These are phyloP conservation scores for Botrytis tulipae DNA, from an alignment of 2,329 filamentous ascomycete genomes.

Conservation along the genomic window DNA sequence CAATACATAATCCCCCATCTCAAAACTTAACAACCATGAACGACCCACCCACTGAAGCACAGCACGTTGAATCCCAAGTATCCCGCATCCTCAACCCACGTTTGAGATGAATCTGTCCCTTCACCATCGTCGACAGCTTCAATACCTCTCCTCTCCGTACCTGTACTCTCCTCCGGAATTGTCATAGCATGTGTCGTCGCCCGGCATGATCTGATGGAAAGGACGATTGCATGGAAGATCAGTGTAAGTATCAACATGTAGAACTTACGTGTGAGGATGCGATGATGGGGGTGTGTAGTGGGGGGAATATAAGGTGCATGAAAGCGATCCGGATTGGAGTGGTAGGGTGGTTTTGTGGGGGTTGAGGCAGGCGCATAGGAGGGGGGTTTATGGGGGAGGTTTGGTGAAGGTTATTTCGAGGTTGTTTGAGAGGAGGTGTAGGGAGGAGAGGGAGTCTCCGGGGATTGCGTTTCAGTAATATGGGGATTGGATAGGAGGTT, in stretches of 20 bases:
- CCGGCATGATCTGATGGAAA: not conserved
- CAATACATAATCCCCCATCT: not conserved
- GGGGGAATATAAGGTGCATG: not conserved
- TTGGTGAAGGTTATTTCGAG: no score
- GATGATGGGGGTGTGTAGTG: not conserved
- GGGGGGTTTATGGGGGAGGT: not conserved
- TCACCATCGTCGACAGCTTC: not conserved
- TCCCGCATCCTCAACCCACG: not conserved
- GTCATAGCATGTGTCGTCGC: not conserved
- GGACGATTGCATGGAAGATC: not conserved
- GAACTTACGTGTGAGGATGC: not conserved
- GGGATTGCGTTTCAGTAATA: not conserved
- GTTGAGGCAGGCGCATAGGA: not conserved
- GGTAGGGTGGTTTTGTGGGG: not conserved
- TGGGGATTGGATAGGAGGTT: no score
- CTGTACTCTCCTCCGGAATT: not conserved
- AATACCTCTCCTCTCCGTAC: not conserved
- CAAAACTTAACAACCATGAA: not conserved
- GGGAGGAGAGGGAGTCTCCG: not conserved
- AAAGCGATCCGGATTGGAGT: not conserved
- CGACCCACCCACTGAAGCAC: not conserved
- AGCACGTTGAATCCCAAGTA: not conserved
- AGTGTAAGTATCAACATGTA: not conserved
- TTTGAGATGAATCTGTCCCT: not conserved
- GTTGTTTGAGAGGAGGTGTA: not conserved